Evolutionary conservation across 176 grass and related monocot genomes (phyloP), one percentile per base, ranked within the genome.

Genomic region (Panicum miliaceum): DNA sequence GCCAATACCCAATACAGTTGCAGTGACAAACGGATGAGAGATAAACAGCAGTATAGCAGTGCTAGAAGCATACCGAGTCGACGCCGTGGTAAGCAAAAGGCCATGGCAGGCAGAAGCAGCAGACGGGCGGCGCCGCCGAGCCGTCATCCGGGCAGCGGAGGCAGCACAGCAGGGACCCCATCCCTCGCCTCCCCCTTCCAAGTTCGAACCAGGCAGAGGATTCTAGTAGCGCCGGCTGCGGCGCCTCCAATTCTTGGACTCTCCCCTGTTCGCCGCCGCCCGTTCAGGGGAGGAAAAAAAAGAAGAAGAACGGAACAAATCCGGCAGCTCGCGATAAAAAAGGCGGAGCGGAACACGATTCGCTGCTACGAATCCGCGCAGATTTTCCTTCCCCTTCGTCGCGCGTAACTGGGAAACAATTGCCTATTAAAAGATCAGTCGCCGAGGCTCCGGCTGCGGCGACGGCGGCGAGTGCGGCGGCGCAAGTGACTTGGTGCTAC

Each of bases 151-250:
- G 73, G 34, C 69, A 79, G 22, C 79, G 38, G 59, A 93, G 58
- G 86, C 91, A 93, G 65, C 94, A 92, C 12, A 93, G 59, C 40
- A 87, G 14, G 60, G 71, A 68, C 23, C 94, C 94, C 94, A 96
- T 96, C 78, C 20, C 41, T 57, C 64, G 7, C 45, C 68, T 15
- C 52, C 34, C 3, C 11, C 29, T 9, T 25, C 12, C 34, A 52
- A 15, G 32, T 68, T 23, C 7, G 40, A 42, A 61, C 56, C 79
- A 61, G 74, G 4, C 58, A 47, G 16, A 75, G 9, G 48, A 50
- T 48, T 48, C 26, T 36, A 56, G 9, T 8, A n/a, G 18, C 65
- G 20, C 65, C 36, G 65, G 64, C 18, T 37, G 36, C 37, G 25
- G 16, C 18, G 22, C 52, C 34, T 29, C 43, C 20, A 25, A 8